phyloP scores from a whole-genome alignment of 768 basidiomycete genomes.

The Imleria badia region DNA sequence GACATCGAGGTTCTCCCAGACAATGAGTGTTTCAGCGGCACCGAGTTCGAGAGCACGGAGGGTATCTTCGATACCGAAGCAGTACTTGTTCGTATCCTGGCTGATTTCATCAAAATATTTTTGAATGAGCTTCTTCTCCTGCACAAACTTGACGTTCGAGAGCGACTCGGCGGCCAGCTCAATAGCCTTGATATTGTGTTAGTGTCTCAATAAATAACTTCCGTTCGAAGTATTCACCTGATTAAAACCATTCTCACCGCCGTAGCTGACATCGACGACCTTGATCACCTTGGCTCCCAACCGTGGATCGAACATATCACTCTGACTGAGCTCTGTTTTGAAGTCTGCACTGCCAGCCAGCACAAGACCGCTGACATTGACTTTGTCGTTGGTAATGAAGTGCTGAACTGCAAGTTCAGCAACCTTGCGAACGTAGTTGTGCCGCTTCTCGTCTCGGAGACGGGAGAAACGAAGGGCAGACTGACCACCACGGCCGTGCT shows the following conservation, averaged over 20 bases:
- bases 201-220: neutral
- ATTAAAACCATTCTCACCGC: slow-evolving; percentile 98
- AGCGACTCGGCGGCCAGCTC: slow-evolving; percentile 95
- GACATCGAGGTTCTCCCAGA: slow-evolving; percentile 97
- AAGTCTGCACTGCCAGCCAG: slow-evolving; percentile 97
- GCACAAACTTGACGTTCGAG: slow-evolving; percentile 98
- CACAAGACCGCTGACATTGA: slow-evolving; percentile 95
- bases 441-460: slow-evolving; percentile 97
- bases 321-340: slow-evolving; percentile 96
- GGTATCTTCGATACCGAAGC: slow-evolving; percentile 97
- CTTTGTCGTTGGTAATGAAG: slow-evolving; percentile 97
- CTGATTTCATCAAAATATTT: slow-evolving; percentile 99
- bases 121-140: slow-evolving; percentile 97
- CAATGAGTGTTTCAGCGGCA: slow-evolving; percentile 94
- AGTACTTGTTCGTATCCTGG: slow-evolving; percentile 93
- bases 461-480: slow-evolving; percentile 99
- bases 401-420: slow-evolving; percentile 97
- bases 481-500: slow-evolving; percentile 99
- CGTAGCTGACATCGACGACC: slow-evolving; percentile 97
- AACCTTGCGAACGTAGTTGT: slow-evolving; percentile 99
- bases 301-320: slow-evolving; percentile 93
- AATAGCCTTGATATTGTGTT: slow-evolving; percentile 63
- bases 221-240: slow-evolving; percentile 55
- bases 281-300: slow-evolving; percentile 93
- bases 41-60: slow-evolving; percentile 95